Evolutionary conservation across 1,139 yeast species (phyloP).

Genomic region (Blastobotrys capitulatus): DNA sequence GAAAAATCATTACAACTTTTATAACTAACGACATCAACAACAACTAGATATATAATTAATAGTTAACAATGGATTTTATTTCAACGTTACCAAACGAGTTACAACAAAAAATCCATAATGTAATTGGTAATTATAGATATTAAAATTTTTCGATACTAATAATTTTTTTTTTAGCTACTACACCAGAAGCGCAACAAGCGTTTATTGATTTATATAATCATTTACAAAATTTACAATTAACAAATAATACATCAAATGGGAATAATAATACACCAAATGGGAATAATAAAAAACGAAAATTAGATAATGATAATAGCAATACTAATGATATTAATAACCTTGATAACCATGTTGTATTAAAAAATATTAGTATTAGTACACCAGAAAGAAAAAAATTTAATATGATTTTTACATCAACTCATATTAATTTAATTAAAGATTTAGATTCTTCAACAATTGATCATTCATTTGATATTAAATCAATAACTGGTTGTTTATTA

Average conservation of each 20-base stretch:
- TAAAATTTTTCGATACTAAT: neutral
- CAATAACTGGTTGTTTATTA: constrained; percentile 10
- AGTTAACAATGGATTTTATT: constrained; percentile 1
- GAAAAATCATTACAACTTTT: no score
- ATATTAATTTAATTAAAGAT: constrained; percentile 14
- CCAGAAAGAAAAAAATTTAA: constrained; percentile 30
- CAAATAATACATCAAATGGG: constrained; percentile 1
- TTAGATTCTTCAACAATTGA: constrained; percentile 8
- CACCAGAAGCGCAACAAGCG: constrained; percentile 2
- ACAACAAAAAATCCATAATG: neutral
- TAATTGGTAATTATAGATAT: constrained; percentile 6
- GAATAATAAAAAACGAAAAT: neutral
- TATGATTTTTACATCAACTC: constrained; percentile 18
- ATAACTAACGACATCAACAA: neutral
- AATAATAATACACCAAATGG: neutral
- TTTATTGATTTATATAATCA: constrained; percentile 1
- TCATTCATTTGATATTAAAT: constrained; percentile 8
- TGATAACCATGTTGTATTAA: constrained; percentile 8
- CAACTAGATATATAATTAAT: neutral
- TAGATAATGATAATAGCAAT: neutral
- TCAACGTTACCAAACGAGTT: constrained; percentile 5
- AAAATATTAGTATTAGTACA: constrained; percentile 24
- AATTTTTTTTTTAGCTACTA: neutral
- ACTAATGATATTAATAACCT: neutral
- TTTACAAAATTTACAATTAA: neutral